Percentiles rank a stretch among this genome's conserved stretches.
phyloP scores from a whole-genome alignment of 208 protist genomes.

The Plasmodiophora brassicae region DNA sequence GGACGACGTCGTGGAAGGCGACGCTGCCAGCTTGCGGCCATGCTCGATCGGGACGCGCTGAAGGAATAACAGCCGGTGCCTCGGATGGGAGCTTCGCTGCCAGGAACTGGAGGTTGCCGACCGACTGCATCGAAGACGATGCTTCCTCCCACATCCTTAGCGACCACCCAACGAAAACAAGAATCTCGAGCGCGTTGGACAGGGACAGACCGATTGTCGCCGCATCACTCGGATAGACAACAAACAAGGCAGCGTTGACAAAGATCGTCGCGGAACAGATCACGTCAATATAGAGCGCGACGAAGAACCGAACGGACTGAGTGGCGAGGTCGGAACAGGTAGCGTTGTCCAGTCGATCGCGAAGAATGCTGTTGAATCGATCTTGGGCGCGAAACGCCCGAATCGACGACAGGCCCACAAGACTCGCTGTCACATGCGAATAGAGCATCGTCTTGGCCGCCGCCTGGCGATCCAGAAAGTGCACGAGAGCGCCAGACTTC shows the following conservation, averaged over 20 bases:
- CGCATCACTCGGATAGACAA: neutral
- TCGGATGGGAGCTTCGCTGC: neutral
- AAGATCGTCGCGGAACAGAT: neutral
- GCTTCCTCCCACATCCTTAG: neutral
- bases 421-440: neutral
- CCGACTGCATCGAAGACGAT: neutral
- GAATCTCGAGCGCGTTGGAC: neutral
- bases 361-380: neutral
- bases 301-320: constrained; percentile 6
- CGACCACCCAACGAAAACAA: neutral
- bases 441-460: neutral
- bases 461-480: neutral
- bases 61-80: neutral
- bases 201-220: neutral
- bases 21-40: neutral
- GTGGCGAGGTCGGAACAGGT: neutral
- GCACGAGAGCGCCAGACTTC: neutral
- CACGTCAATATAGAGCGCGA: constrained; percentile 2
- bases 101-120: neutral
- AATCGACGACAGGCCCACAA: neutral
- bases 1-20: neutral
- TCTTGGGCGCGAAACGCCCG: neutral
- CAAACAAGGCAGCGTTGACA: neutral
- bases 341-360: neutral
- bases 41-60: neutral